phyloP scores from a whole-genome alignment of 768 basidiomycete genomes.

The Bullera alba region DNA sequence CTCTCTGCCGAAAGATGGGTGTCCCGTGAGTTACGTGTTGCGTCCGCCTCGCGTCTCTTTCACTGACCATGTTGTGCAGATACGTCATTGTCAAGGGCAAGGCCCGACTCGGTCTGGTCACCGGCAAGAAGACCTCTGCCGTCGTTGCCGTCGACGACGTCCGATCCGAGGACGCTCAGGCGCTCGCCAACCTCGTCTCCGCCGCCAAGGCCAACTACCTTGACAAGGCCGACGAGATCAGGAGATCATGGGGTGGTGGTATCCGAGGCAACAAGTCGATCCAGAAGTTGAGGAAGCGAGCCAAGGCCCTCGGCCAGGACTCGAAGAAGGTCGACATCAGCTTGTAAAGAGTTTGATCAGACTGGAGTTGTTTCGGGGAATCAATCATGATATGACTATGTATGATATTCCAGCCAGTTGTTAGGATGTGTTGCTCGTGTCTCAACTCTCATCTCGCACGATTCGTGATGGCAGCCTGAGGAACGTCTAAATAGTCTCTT shows the following conservation, averaged over 20 bases:
- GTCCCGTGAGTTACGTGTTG: conserved; percentile 53
- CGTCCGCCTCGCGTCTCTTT: neutral
- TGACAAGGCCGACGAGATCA: conserved; percentile 85
- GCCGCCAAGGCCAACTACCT: conserved; percentile 97
- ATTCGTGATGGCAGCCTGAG: neutral
- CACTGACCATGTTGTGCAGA: conserved; percentile 6
- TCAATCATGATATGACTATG: conserved; percentile 19
- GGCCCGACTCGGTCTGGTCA: conserved; percentile 90
- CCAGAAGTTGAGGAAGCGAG: conserved; percentile 86
- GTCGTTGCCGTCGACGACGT: conserved; percentile 89
- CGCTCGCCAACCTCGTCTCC: conserved; percentile 82
- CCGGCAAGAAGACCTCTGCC: conserved; percentile 94
- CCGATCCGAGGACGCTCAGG: conserved; percentile 84
- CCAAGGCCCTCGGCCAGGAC: conserved; percentile 71
- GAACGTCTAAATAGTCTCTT: no score
- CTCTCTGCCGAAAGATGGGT: conserved; percentile 99
- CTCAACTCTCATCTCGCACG: neutral
- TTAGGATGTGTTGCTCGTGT: neutral
- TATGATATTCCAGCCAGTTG: conserved; percentile 19
- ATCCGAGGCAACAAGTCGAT: conserved; percentile 82
- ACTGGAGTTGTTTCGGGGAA: no score
- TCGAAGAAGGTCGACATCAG: conserved; percentile 44
- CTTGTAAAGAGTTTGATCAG: conserved; percentile 38
- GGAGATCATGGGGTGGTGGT: conserved; percentile 93
- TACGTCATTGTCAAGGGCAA: conserved; percentile 98